Evolutionary conservation across 2,329 filamentous ascomycete species (phyloP).

Genomic region (Gaeumannomyces tritici): DNA sequence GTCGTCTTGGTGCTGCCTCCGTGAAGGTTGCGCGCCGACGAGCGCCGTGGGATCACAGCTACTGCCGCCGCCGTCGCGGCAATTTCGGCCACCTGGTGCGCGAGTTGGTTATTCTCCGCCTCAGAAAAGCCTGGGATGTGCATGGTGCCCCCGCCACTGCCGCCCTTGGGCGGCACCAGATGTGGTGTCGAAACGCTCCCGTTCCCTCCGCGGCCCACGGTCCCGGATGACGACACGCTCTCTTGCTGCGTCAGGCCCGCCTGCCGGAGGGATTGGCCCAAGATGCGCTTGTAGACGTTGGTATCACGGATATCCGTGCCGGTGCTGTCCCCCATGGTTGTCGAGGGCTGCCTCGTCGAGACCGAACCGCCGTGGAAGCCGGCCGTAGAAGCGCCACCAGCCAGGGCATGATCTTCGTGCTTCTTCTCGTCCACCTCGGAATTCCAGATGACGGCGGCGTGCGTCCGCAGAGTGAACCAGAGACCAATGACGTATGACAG

Average conservation of each 20-base stretch:
- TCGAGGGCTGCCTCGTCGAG: slow-evolving; percentile 8
- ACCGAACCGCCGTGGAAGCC: background rate
- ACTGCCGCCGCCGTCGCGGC: slow-evolving; percentile 84
- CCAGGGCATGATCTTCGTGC: slow-evolving; percentile 35
- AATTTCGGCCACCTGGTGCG: slow-evolving; percentile 85
- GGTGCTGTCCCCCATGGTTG: slow-evolving; percentile 31
- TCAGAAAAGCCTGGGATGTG: slow-evolving; percentile 64
- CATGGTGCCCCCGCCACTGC: slow-evolving; percentile 29
- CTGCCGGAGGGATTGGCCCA: slow-evolving; percentile 82
- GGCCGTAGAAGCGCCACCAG: background rate
- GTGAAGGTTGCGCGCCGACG: slow-evolving; percentile 5
- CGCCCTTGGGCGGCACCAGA: slow-evolving; percentile 63
- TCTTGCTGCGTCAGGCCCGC: slow-evolving; percentile 57
- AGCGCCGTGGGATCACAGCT: slow-evolving; percentile 30
- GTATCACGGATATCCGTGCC: slow-evolving; percentile 72
- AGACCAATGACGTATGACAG: slow-evolving; percentile 88
- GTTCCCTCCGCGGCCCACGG: slow-evolving; percentile 24
- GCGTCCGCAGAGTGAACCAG: slow-evolving; percentile 90
- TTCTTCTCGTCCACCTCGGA: slow-evolving; percentile 72
- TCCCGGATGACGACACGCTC: slow-evolving; percentile 26
- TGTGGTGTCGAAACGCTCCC: slow-evolving; percentile 49
- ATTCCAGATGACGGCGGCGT: slow-evolving; percentile 96
- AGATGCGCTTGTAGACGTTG: slow-evolving; percentile 83
- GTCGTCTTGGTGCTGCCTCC: slow-evolving; percentile 1
- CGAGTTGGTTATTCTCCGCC: slow-evolving; percentile 70